A percentile compares a stretch with the other conserved stretches of the same genome.
phyloP scores from a whole-genome alignment of 208 protist species.

The Vickermania ingenoplastis region DNA sequence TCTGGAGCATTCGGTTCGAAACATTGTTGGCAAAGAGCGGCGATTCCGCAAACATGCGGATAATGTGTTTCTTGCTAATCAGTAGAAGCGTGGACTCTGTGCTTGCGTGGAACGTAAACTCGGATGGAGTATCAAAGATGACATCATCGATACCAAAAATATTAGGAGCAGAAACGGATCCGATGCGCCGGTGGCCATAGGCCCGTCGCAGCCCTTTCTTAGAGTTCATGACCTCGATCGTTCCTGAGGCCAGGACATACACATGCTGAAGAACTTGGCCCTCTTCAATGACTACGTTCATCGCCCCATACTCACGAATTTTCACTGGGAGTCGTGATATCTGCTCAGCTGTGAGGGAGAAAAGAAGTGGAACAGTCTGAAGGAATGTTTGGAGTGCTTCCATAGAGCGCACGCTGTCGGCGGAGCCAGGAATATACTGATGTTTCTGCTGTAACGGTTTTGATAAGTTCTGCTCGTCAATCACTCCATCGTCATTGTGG shows the following conservation, averaged over 20 bases:
- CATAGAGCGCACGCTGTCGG: conserved; percentile 1
- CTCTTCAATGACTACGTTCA: conserved; percentile 75
- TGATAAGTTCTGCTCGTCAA: neutral
- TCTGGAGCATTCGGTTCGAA: conserved; percentile 57
- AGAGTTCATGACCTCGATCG: conserved; percentile 79
- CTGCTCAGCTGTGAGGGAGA: conserved; percentile 48
- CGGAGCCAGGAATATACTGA: neutral
- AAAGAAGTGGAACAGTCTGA: conserved; percentile 65
- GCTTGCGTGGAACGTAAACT: conserved; percentile 78
- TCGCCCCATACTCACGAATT: conserved; percentile 73
- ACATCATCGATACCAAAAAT: conserved; percentile 73
- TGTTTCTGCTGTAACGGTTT: neutral
- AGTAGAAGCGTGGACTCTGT: conserved; percentile 49
- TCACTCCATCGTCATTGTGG: neutral
- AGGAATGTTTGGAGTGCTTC: conserved; percentile 46
- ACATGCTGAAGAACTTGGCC: conserved; percentile 56
- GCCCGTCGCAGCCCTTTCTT: conserved; percentile 52
- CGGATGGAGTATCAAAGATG: conserved; percentile 57
- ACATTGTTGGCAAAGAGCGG: conserved; percentile 74
- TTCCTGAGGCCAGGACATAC: conserved; percentile 71
- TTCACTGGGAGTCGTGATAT: conserved; percentile 50
- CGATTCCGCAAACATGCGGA: conserved; percentile 47
- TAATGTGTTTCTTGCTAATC: conserved; percentile 57
- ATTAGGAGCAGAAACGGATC: conserved; percentile 61
- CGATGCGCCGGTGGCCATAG: conserved; percentile 66